Evolutionary conservation across 2,329 filamentous ascomycete species (phyloP), one percentile per base, ranked within the genome.

Genomic region (Tothia fuscella): DNA sequence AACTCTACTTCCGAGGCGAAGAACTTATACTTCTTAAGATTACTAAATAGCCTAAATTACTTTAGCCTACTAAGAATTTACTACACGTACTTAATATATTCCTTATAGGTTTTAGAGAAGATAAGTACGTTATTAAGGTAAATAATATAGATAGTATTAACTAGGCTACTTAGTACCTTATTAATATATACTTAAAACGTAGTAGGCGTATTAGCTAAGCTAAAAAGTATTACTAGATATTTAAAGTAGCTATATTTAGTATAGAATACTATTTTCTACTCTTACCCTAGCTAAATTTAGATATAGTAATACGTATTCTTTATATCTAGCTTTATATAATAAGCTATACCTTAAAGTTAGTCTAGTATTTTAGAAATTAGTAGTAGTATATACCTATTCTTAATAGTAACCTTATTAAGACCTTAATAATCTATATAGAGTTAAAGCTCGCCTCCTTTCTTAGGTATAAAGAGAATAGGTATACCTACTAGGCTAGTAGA

Each of bases 351-450:
- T 2, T 34, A 20, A 6, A 65, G 29, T 1, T 43, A 16, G 22
- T 53, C 41, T 26, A 57, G 41, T 0, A 53, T 56, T 40, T 65
- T 52, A 10, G 38, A 42, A 30, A 64, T 59, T 2, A 60, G 42
- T 0, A 49, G 56, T 17, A 61, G 40, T 3, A 49, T 47, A 45
- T 59, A 59, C 1, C 49, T 38, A 43, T 63, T 51, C 47, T 63
- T 60, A 20, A 53, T 51, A 3, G 51, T 62, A n/a, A 61, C 45
- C 0, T 45, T 43, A 38, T 64, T 65, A 1, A 64, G 46, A 1
- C 26, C 45, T 38, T 50, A 35, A 46, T 64, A 66, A 43, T 65
- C 50, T 5, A 64, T 48, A 47, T 48, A 63, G 31, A 64, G 40
- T 16, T 48, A 44, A 6, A 59, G 41, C 6, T 44, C 48, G 3